A percentile compares a stretch with the other conserved stretches of the same genome.
phyloP scores from a whole-genome alignment of 805 yeast genomes.

The Starmerella asiatica region DNA sequence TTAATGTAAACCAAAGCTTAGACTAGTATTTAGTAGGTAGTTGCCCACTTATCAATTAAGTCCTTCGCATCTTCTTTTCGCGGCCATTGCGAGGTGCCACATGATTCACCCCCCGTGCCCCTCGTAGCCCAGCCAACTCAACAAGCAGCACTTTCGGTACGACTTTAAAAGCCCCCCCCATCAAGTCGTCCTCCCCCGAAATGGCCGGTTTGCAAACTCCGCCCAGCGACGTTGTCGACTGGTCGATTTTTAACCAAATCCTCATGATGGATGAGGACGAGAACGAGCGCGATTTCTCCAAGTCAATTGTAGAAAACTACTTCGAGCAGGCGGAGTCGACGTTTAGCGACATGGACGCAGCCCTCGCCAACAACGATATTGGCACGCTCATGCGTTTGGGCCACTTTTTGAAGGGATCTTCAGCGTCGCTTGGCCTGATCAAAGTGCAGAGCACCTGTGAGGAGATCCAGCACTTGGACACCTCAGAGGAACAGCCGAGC shows the following conservation, averaged over 20 bases:
- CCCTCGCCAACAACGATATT: constrained; percentile 33
- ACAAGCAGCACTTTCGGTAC: no score
- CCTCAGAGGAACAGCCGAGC: constrained; percentile 28
- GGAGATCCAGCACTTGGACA: constrained; percentile 81
- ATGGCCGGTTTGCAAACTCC: constrained; percentile 10
- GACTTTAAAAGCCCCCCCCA: no score
- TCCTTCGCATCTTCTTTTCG: no score
- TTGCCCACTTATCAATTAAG: no score
- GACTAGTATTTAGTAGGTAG: no score
- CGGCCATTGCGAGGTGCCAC: no score
- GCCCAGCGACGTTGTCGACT: constrained; percentile 53
- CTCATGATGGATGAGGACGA: constrained; percentile 94
- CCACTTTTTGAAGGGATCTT: constrained; percentile 88
- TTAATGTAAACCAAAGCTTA: no score
- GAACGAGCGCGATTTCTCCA: constrained; percentile 61
- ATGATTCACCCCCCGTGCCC: no score
- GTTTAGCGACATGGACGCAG: constrained; percentile 52
- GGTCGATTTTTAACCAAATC: constrained; percentile 78
- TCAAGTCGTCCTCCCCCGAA: no score
- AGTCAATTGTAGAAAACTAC: constrained; percentile 64
- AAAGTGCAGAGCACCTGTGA: constrained; percentile 81
- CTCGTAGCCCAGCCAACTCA: no score
- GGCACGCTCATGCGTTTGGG: constrained; percentile 61
- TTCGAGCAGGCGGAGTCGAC: constrained; percentile 81
- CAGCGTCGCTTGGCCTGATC: constrained; percentile 80